These are phyloP conservation scores for Claviceps arundinis DNA, from an alignment of 2,329 filamentous ascomycete species.

Conservation along the genomic window DNA sequence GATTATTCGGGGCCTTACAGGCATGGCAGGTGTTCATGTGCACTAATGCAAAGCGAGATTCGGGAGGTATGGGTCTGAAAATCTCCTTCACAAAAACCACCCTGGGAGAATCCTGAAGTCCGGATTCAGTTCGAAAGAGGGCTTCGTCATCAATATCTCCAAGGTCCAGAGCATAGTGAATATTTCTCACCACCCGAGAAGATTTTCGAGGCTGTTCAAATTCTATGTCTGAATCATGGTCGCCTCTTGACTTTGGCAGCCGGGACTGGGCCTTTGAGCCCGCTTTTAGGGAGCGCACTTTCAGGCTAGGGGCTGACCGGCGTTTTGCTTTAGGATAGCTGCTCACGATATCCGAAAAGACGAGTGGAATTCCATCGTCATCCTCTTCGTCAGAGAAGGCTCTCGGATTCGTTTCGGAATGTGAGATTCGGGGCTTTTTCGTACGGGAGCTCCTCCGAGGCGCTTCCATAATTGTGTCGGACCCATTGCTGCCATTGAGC, in stretches of 20 bases:
- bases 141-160: conserved; percentile 46
- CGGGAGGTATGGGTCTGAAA: conserved; percentile 49
- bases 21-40: conserved; percentile 63
- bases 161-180: conserved; percentile 34
- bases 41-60: conserved; percentile 53
- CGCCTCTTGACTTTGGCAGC: conserved; percentile 12
- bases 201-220: conserved; percentile 40
- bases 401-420: not conserved
- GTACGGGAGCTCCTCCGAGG: conserved; percentile 7
- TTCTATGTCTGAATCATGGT: conserved; percentile 33
- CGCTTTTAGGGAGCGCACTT: conserved; percentile 10
- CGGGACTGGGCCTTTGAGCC: conserved; percentile 8
- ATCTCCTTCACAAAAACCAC: conserved; percentile 56
- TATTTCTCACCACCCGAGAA: conserved; percentile 30
- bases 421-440: not conserved
- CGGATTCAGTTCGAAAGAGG: conserved; percentile 36
- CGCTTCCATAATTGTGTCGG: conserved; percentile 1
- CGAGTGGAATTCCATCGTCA: conserved; percentile 18
- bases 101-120: conserved; percentile 32
- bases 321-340: conserved; percentile 10
- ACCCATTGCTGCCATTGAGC: conserved; percentile 1
- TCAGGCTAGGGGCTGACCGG: conserved; percentile 11
- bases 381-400: conserved; percentile 18
- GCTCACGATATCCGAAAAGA: conserved; percentile 23
- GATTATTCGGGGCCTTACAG: conserved; percentile 39